Conservation (phyloP, 2,329 filamentous ascomycete genomes). For the Colletotrichum truncatum region DNA sequence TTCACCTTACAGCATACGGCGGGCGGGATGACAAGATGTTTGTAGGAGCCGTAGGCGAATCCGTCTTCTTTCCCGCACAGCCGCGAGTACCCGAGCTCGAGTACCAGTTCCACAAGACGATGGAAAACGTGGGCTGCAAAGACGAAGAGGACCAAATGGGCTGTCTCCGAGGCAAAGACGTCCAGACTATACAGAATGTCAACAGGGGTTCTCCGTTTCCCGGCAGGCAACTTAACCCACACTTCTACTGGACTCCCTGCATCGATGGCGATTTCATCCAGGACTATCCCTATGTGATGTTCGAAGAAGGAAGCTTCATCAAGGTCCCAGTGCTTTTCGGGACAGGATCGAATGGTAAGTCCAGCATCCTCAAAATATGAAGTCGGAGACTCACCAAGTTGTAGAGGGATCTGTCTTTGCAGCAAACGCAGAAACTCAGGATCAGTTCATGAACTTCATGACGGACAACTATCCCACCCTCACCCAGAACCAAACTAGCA, state of each 20-base stretch:
- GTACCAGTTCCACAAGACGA: conserved; percentile 54
- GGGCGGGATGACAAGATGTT: conserved; percentile 57
- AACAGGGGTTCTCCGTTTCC: conserved; percentile 52
- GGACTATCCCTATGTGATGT: conserved; percentile 52
- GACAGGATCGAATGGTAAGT: conserved; percentile 51
- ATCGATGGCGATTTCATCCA: conserved; percentile 56
- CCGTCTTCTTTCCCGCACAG: conserved; percentile 60
- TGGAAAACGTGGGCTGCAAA: conserved; percentile 46
- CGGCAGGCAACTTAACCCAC: conserved; percentile 42
- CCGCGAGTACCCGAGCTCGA: conserved; percentile 53
- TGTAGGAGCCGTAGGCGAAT: conserved; percentile 55
- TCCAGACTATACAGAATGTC: conserved; percentile 46
- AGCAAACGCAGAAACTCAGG: conserved; percentile 43
- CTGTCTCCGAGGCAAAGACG: conserved; percentile 51
- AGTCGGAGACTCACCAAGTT: not conserved
- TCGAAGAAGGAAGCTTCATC: conserved; percentile 48
- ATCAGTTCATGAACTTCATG: conserved; percentile 50
- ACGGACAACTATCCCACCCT: conserved; percentile 57
- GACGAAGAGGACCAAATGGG: conserved; percentile 42
- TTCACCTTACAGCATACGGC: conserved; percentile 58
- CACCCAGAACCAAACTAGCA: conserved; percentile 42
- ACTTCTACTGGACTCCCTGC: conserved; percentile 62
- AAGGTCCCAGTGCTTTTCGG: conserved; percentile 57
- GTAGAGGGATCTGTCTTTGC: conserved; percentile 58
- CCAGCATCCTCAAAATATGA: too few species aligned